These are phyloP conservation scores for Neonectria hederae DNA, from an alignment of 2,329 filamentous ascomycete species.

Conservation along the genomic window DNA sequence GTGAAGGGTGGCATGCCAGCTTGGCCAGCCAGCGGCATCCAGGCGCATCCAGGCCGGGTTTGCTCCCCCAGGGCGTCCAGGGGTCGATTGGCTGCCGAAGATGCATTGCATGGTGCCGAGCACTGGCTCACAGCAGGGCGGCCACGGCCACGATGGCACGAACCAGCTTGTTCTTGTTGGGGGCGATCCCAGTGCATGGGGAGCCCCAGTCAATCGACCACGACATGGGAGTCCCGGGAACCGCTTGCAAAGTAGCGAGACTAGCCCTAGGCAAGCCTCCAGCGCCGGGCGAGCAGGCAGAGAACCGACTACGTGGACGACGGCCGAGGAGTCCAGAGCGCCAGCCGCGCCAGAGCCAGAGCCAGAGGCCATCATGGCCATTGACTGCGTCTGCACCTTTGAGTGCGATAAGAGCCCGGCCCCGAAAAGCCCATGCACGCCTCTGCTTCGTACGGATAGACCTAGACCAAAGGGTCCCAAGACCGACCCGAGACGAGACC, in stretches of 20 bases:
- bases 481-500: not conserved
- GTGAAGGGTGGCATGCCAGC: conserved; percentile 2
- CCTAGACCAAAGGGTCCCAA: too few relatives aligned
- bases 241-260: conserved; percentile 21
- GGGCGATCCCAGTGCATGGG: conserved; percentile 32
- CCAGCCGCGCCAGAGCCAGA: conserved; percentile 27
- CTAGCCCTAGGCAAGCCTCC: not conserved
- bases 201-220: conserved; percentile 9
- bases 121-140: not conserved
- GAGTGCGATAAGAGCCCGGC: conserved; percentile 15
- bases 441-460: too few relatives aligned
- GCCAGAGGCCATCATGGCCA: conserved; percentile 7
- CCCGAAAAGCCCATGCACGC: not conserved
- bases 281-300: conserved; percentile 8
- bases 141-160: conserved; percentile 13
- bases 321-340: conserved; percentile 24
- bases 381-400: not conserved
- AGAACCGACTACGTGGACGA: conserved; percentile 21
- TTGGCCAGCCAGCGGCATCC: conserved; percentile 26
- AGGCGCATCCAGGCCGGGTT: conserved; percentile 37
- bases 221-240: conserved; percentile 26
- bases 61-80: conserved; percentile 22
- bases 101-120: conserved; percentile 31
- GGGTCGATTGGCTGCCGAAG: conserved; percentile 35
- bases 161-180: conserved; percentile 35